A percentile compares a stretch with the other conserved stretches of the same genome.
Conservation (phyloP, 768 basidiomycete genomes). For the Calocera cornea region DNA sequence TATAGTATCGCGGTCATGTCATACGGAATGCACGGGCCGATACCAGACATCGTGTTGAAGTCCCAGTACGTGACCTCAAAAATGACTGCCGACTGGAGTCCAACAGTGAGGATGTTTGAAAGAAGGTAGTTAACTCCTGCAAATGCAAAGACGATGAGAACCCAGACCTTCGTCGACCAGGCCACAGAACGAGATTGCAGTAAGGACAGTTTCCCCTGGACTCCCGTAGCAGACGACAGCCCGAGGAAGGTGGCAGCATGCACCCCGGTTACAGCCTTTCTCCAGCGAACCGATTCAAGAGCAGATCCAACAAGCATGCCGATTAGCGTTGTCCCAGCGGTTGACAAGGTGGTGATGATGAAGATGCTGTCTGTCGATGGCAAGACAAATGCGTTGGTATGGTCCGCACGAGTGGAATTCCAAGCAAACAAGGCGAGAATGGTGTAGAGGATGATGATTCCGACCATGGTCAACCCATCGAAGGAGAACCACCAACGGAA, state of each 20-base stretch:
- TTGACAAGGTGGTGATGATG: not conserved
- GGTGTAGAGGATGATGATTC: not conserved
- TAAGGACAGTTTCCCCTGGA: not conserved
- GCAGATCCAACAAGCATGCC: not conserved
- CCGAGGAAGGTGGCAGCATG: not conserved
- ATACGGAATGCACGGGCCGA: not conserved
- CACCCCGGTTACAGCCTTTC: not conserved
- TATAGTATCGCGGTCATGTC: not conserved
- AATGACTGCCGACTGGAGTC: not conserved
- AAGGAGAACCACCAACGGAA: conserved; percentile 3
- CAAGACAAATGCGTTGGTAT: not conserved
- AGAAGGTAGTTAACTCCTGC: not conserved
- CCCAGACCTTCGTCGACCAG: not conserved
- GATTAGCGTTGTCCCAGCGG: not conserved
- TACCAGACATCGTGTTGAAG: not conserved
- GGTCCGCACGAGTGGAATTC: not conserved
- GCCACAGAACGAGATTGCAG: not conserved
- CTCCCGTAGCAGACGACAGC: not conserved
- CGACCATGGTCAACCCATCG: not conserved
- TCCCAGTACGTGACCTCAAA: not conserved
- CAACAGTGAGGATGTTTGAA: not conserved
- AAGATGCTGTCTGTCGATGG: not conserved
- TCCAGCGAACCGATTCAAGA: not conserved
- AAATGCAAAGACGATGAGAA: not conserved
- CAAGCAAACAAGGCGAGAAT: not conserved